A percentile compares a stretch with the other conserved stretches of the same genome.
Evolutionary conservation across 148 eudicot species (phyloP).

Genomic region (Diospyros lotus): DNA sequence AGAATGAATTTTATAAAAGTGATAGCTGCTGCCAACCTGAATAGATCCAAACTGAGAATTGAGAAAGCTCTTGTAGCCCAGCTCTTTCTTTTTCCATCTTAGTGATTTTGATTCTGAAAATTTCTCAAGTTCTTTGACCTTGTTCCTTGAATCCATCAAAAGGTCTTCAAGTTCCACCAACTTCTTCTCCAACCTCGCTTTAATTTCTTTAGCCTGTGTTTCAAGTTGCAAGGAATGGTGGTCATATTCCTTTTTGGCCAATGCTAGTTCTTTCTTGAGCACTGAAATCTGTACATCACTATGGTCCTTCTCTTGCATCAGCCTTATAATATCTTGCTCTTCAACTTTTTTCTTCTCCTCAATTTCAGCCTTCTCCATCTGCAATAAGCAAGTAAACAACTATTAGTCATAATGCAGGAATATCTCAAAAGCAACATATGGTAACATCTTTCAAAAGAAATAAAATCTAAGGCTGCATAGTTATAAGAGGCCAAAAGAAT

Average conservation of each 20-base stretch:
- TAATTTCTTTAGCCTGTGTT: constrained; percentile 44
- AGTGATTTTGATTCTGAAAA: constrained; percentile 50
- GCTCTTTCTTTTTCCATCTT: constrained; percentile 63
- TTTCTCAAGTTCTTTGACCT: constrained; percentile 69
- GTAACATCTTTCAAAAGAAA: neutral
- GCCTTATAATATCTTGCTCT: constrained; percentile 48
- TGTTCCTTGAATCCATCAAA: constrained; percentile 57
- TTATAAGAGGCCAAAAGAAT: neutral
- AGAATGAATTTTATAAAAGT: neutral
- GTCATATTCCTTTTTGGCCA: constrained; percentile 44
- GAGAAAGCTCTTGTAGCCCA: constrained; percentile 47
- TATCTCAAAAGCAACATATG: constrained; percentile 5
- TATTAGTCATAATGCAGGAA: neutral
- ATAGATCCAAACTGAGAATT: constrained; percentile 52
- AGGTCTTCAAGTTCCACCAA: constrained; percentile 52
- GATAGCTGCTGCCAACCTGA: constrained; percentile 47
- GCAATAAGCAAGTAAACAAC: constrained; percentile 19
- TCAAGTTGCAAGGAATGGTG: constrained; percentile 42
- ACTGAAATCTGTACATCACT: constrained; percentile 44
- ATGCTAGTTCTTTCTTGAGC: constrained; percentile 54
- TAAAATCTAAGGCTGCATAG: neutral
- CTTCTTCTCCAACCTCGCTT: constrained; percentile 55
- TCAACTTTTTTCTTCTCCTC: constrained; percentile 62
- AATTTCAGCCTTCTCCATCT: constrained; percentile 65
- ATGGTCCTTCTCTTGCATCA: constrained; percentile 55